phyloP scores from a whole-genome alignment of 208 protist genomes.

The Leishmania amazonensis region DNA sequence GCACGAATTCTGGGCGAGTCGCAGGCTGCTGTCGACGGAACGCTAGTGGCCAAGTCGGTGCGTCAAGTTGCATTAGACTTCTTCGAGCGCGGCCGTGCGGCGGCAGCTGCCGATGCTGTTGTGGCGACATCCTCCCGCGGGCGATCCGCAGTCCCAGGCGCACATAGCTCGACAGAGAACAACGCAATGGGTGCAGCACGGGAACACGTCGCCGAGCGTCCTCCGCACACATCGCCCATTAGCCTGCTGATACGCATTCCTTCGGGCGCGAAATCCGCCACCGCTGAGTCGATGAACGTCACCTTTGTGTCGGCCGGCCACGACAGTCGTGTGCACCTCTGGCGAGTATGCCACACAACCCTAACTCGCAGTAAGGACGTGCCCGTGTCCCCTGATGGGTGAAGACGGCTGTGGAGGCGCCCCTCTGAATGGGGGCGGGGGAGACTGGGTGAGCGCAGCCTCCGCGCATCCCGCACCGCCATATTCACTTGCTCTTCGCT shows the following conservation, averaged over 20 bases:
- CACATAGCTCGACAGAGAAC: background rate
- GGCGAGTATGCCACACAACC: conserved; percentile 1
- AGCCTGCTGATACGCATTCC: conserved; percentile 12
- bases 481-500: background rate
- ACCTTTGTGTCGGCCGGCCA: conserved; percentile 5
- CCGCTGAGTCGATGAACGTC: background rate
- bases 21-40: background rate
- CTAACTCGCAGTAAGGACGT: background rate
- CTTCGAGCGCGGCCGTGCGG: conserved; percentile 1
- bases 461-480: background rate
- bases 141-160: background rate
- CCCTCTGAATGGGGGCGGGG: background rate
- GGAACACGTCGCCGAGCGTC: background rate
- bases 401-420: background rate
- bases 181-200: background rate
- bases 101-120: background rate
- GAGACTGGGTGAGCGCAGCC: background rate
- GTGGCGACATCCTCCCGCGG: background rate
- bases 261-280: background rate
- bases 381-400: background rate
- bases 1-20: background rate
- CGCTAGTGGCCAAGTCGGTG: background rate
- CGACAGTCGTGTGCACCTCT: conserved; percentile 27
- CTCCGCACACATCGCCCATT: conserved; percentile 1
- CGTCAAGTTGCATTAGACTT: conserved; percentile 9